A percentile compares a stretch with the other conserved stretches of the same genome.
Evolutionary conservation across 306 rosid species (phyloP).

Genomic region (Gleditsia sinensis): DNA sequence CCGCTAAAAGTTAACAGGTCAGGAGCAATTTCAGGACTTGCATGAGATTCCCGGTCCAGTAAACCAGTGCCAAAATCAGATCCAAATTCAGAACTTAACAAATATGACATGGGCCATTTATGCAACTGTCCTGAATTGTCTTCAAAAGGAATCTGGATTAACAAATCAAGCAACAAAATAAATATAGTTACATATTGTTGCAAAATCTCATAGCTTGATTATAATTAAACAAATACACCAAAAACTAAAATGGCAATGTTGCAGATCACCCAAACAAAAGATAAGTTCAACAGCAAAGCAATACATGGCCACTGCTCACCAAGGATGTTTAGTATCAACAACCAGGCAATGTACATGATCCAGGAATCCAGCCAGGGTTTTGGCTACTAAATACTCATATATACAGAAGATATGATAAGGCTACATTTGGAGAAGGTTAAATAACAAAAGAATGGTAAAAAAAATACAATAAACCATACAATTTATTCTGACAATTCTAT

Average conservation of each 20-base stretch:
- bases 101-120: slow-evolving; percentile 48
- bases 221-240: slow-evolving; percentile 16
- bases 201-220: slow-evolving; percentile 4
- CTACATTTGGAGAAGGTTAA: slow-evolving; percentile 11
- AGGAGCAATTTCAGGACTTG: slow-evolving; percentile 40
- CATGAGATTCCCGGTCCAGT: slow-evolving; percentile 41
- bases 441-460: neutral
- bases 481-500: slow-evolving; percentile 11
- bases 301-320: neutral
- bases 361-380: neutral
- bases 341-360: neutral
- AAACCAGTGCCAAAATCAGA: slow-evolving; percentile 36
- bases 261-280: slow-evolving; percentile 29
- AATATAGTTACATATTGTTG: slow-evolving; percentile 24
- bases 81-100: slow-evolving; percentile 51
- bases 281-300: slow-evolving; percentile 27
- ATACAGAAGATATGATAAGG: slow-evolving; percentile 6
- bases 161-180: slow-evolving; percentile 24
- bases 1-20: slow-evolving; percentile 40
- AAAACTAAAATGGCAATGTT: slow-evolving; percentile 4
- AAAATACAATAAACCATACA: neutral
- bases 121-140: slow-evolving; percentile 53
- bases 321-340: neutral
- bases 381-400: slow-evolving; percentile 14
- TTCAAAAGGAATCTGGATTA: slow-evolving; percentile 60